A percentile compares a stretch with the other conserved stretches of the same genome.
Evolutionary conservation across 176 grass and related monocot species (phyloP).

Genomic region (Avena eriantha): DNA sequence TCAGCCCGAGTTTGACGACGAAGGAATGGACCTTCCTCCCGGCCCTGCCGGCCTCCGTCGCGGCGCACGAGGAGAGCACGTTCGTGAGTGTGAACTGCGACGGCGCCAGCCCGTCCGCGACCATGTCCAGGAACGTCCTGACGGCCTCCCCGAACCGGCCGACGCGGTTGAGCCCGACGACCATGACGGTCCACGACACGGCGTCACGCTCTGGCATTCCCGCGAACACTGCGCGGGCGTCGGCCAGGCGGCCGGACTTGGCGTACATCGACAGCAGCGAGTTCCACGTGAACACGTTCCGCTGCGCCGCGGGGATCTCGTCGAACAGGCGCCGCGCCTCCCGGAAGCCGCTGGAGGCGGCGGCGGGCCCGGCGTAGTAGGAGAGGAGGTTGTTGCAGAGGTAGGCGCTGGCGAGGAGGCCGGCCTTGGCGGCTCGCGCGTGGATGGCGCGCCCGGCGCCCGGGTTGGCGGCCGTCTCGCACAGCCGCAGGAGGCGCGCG

Average conservation of each 20-base stretch:
- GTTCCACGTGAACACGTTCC: constrained; percentile 83
- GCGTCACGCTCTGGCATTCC: constrained; percentile 81
- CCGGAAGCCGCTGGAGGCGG: not conserved
- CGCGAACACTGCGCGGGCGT: constrained; percentile 55
- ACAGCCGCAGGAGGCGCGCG: constrained; percentile 62
- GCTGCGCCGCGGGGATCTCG: constrained; percentile 49
- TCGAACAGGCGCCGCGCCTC: constrained; percentile 59
- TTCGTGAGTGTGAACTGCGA: constrained; percentile 84
- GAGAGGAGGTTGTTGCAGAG: constrained; percentile 80
- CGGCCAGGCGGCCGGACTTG: constrained; percentile 51
- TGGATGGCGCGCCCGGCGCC: constrained; percentile 61
- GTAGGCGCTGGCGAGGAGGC: constrained; percentile 65
- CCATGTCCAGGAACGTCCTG: constrained; percentile 64
- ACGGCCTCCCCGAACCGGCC: constrained; percentile 55
- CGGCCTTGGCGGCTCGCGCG: constrained; percentile 68
- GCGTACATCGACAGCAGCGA: constrained; percentile 65
- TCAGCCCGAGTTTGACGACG: constrained; percentile 62
- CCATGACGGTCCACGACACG: constrained; percentile 78
- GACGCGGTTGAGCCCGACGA: constrained; percentile 73
- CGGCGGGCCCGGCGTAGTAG: constrained; percentile 47
- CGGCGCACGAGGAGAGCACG: constrained; percentile 70
- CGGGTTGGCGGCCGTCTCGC: constrained; percentile 32
- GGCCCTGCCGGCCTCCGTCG: not conserved
- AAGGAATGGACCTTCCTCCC: constrained; percentile 70
- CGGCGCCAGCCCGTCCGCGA: constrained; percentile 48